Base-by-base conservation (phyloP, 1,139 yeast species). In the Pichia terricola region DNA sequence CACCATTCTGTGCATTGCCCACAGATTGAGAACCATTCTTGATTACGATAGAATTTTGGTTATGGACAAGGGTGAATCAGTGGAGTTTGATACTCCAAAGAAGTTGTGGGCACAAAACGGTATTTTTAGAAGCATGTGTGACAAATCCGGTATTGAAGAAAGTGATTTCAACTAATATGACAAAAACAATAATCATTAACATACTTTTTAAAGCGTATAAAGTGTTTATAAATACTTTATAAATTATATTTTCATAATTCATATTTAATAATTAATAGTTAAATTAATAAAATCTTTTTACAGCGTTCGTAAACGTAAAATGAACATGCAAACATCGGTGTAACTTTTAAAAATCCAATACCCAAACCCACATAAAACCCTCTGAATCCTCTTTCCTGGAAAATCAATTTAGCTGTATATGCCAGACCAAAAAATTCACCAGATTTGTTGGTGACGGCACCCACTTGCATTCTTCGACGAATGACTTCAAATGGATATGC, bases 291-390 rank as follows among this genome's bases (percentile, higher is more conserved):
- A 34, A 37, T 52, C 35, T 40, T 66, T 66, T 91, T 91, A 65
- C 81, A 72, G 50, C 96, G 72, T 65, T 91, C 98, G 64, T 91
- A 91, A 33, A 89, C 96, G 61, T 79, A 89, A 63, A 89, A 91
- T 16, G 96, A 83, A 63, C 97, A 89, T 41, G 97, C 95, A 58
- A 81, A 91, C 98, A 91, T 91, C 22, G 99, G 99, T 26, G 85
- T 79, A 38, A 91, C 95, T 64, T 91, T 91, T 57, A 91, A 75
- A 62, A 88, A 91, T 1, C 99, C 98, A 54, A 94, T 91, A 53
- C 94, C 81, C 57, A 91, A 72, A 3, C 99, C 99, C 11, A 91
- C 94, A 60, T 85, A 91, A 59, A 83, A 87, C 4, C 98, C 98
- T 53, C 77, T 69, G 52, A 85, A 53, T 0, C 99, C 98, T 40